Evolutionary conservation across 2,329 filamentous ascomycete species (phyloP).

Genomic region (Corinectria fuckeliana): DNA sequence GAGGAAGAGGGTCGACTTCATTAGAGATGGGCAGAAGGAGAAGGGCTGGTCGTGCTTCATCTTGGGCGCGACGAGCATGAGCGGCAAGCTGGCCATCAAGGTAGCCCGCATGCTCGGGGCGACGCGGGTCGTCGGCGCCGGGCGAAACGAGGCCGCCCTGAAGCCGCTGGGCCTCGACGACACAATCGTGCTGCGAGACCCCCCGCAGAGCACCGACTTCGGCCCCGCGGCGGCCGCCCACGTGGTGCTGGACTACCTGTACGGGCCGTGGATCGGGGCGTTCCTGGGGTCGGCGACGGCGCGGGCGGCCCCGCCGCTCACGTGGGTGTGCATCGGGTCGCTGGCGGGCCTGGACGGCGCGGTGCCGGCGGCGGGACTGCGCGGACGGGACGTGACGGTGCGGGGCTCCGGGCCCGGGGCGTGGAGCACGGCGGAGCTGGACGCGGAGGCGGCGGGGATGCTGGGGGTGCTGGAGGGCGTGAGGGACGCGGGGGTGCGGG

Average conservation of each 20-base stretch:
- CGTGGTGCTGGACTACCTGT: constrained; percentile 64
- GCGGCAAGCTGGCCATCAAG: constrained; percentile 57
- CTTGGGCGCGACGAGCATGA: constrained; percentile 59
- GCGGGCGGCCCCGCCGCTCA: constrained; percentile 48
- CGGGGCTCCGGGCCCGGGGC: constrained; percentile 54
- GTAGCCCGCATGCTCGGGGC: constrained; percentile 58
- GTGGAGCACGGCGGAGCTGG: constrained; percentile 44
- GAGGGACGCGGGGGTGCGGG: constrained; percentile 27
- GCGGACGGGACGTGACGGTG: constrained; percentile 56
- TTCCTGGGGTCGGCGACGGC: constrained; percentile 50
- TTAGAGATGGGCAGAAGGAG: constrained; percentile 36
- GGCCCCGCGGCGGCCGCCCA: constrained; percentile 54
- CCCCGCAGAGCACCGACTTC: constrained; percentile 53
- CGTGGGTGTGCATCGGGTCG: constrained; percentile 60
- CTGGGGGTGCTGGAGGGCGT: constrained; percentile 33
- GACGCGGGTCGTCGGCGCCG: constrained; percentile 56
- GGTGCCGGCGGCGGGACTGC: constrained; percentile 52
- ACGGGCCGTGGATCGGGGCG: constrained; percentile 52
- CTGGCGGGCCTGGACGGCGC: constrained; percentile 48
- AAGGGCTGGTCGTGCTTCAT: constrained; percentile 56
- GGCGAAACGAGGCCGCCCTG: constrained; percentile 53
- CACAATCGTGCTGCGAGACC: constrained; percentile 50
- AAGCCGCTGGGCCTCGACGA: constrained; percentile 53
- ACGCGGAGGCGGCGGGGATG: constrained; percentile 34
- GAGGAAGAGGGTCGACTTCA: constrained; percentile 49